These are phyloP conservation scores for Nyssa sinensis DNA, from an alignment of 148 eudicot genomes.

Conservation along the genomic window DNA sequence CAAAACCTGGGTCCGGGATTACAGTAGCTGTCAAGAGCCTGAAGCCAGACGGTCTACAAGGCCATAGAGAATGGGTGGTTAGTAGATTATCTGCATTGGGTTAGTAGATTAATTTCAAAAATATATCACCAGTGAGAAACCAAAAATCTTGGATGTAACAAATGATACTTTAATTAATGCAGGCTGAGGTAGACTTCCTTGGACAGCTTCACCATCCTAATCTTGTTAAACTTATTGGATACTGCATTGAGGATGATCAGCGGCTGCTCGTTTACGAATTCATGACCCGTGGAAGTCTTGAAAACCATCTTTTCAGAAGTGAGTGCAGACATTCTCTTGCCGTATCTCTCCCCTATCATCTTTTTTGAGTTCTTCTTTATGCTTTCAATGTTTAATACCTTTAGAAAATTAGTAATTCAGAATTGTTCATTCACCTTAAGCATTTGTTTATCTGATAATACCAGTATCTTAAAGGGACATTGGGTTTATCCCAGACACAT, in stretches of 20 bases:
- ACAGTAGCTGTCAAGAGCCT: constrained; percentile 96
- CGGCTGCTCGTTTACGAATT: constrained; percentile 93
- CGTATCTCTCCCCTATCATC: neutral
- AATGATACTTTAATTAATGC: constrained; percentile 22
- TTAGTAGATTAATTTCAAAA: constrained; percentile 25
- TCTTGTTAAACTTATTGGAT: constrained; percentile 94
- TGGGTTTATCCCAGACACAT: neutral
- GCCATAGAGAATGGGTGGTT: constrained; percentile 99
- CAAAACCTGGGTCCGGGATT: constrained; percentile 88
- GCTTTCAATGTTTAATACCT: neutral
- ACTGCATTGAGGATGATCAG: constrained; percentile 92
- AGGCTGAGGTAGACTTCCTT: constrained; percentile 97
- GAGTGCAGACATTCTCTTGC: constrained; percentile 24
- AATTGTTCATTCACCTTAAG: neutral
- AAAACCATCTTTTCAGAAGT: constrained; percentile 97
- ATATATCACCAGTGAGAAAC: constrained; percentile 1
- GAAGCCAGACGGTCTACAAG: constrained; percentile 95
- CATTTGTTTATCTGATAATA: neutral
- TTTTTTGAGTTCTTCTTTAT: neutral
- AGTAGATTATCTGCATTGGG: constrained; percentile 42
- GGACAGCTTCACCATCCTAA: constrained; percentile 97
- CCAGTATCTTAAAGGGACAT: no score
- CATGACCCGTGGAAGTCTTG: constrained; percentile 99
- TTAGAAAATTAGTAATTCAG: neutral
- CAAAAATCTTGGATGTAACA: constrained; percentile 14